Base-by-base conservation (phyloP, 2,329 filamentous ascomycete genomes). In the Cytospora piceicola region DNA sequence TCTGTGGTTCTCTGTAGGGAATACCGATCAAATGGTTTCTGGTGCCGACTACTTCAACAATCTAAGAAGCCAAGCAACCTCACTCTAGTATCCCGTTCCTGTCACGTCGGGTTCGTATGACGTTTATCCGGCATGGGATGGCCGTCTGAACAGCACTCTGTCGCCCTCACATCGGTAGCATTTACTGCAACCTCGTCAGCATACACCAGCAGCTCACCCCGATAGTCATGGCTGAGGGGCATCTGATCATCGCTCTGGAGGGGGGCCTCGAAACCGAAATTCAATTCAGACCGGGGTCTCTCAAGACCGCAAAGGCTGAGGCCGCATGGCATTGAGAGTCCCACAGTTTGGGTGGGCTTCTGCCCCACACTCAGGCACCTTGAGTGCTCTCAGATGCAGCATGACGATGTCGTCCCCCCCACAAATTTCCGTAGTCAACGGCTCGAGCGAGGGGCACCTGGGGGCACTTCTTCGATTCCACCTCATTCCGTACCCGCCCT, bases 371-470 rank as follows among this genome's bases (percentile, higher is more conserved):
- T 12, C n/a, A 49, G n/a, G n/a, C 59, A 53, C 54, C 53, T 52
- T 6, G 57, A 60, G 39, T 30, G 51, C 34, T 55, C 36, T 51
- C n/a, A 54, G 54, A 56, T 66, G 65, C 65, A 53, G 52, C 11
- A 58, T 65, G 62, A 67, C 65, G 58, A 29, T 34, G 54, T 58
- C 30, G 53, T 39, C 11, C 54, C 65, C 65, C 62, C 65, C 65
- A 49, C 65, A 64, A 67, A 53, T 61, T 61, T 36, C 58, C 62
- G 42, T 58, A 34, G 54, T 42, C 14, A 42, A 58, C 29, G 59
- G 27, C 53, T 58, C 36, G 20, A 56, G 53, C 55, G 59, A 62
- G 60, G 52, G 52, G 52, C 51, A 56, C 52, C 60, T 63, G 60
- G 60, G 60, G 61, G 61, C 53, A 63, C 53, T 53, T 63, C 53